Conservation (phyloP, 2,329 filamentous ascomycete species). For the Gnomoniopsis sp. region DNA sequence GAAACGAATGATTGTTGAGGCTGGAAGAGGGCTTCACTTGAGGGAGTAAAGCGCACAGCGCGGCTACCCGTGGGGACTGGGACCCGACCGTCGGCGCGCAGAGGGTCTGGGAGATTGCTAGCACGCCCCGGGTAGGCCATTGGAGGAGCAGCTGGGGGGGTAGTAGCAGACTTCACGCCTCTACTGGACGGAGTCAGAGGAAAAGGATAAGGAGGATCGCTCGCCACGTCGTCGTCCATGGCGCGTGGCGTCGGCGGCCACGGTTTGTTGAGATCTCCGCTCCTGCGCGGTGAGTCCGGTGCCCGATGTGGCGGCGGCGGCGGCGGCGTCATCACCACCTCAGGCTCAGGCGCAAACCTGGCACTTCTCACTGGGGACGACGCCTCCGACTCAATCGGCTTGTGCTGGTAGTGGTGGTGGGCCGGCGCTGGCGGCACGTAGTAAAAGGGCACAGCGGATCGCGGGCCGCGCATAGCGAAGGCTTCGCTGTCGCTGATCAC, state of each 20-base stretch:
- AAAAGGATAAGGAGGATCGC: too few relatives aligned
- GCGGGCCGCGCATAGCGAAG: background rate
- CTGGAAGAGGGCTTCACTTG: background rate
- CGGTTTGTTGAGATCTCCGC: too few relatives aligned
- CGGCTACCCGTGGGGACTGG: background rate
- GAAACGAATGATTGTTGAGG: background rate
- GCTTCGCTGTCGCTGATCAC: background rate
- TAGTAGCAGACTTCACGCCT: too few relatives aligned
- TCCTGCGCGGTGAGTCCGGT: too few relatives aligned
- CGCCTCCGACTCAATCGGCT: background rate
- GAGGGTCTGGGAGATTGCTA: background rate
- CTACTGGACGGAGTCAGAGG: too few relatives aligned
- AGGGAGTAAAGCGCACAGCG: background rate
- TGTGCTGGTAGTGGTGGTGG: background rate
- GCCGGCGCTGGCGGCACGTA: background rate
- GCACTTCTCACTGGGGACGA: background rate
- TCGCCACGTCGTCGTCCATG: too few relatives aligned
- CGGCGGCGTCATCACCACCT: background rate
- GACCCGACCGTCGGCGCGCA: background rate
- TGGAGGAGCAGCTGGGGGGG: background rate
- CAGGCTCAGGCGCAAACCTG: background rate
- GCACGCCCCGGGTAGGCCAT: background rate
- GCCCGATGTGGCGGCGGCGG: background rate
- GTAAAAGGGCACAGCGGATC: background rate
- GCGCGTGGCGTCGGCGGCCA: too few relatives aligned